These are phyloP conservation scores for Globisporangium okanoganense DNA, from an alignment of 352 stramenopile genomes.

Conservation along the genomic window DNA sequence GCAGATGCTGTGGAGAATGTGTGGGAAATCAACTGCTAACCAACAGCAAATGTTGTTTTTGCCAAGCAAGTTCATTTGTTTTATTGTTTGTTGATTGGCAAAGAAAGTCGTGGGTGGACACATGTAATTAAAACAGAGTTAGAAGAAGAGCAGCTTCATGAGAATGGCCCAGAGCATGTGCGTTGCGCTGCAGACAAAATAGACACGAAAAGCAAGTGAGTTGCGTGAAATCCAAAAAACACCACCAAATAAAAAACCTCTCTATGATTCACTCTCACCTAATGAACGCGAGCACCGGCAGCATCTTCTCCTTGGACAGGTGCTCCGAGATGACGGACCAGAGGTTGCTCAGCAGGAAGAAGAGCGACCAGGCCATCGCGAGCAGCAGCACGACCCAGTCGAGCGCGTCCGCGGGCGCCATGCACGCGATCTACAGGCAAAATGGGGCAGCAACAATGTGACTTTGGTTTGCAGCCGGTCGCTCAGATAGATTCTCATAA, in stretches of 20 bases:
- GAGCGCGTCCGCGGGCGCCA: constrained; percentile 61
- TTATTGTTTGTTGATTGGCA: background rate
- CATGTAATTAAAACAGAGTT: constrained; percentile 19
- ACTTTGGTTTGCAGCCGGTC: too few relatives aligned
- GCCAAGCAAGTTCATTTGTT: background rate
- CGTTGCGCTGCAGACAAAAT: constrained; percentile 36
- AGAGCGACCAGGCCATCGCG: constrained; percentile 83
- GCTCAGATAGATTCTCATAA: too few relatives aligned
- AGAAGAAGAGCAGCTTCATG: constrained; percentile 88
- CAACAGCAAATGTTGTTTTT: background rate
- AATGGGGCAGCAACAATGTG: too few relatives aligned
- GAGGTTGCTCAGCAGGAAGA: constrained; percentile 78
- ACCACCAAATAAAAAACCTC: background rate
- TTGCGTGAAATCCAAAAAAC: background rate
- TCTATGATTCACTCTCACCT: constrained; percentile 29
- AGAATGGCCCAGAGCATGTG: constrained; percentile 82
- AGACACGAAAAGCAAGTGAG: background rate
- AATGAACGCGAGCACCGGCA: constrained; percentile 78
- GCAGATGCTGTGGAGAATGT: background rate
- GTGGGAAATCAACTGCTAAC: background rate
- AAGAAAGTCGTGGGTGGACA: background rate
- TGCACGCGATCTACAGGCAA: constrained; percentile 59
- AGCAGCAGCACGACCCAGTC: constrained; percentile 82
- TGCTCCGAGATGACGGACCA: constrained; percentile 74
- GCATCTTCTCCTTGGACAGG: constrained; percentile 85